phyloP scores from a whole-genome alignment of 495 filamentous ascomycete species.

The Poronia punctata region DNA sequence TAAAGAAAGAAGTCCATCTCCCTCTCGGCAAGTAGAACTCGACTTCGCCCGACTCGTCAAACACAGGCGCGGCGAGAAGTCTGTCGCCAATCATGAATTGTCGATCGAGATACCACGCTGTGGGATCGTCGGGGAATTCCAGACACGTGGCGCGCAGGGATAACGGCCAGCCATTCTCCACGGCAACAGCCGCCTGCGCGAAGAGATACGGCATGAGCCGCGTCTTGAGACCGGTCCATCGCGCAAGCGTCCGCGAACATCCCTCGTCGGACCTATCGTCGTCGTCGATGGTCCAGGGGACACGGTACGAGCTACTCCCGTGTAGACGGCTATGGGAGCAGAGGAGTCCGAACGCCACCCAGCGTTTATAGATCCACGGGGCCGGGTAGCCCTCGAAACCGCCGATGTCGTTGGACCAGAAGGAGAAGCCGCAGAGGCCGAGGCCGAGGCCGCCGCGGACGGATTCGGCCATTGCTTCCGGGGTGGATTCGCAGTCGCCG shows the following conservation, averaged over 20 bases:
- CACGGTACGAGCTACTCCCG: constrained; percentile 59
- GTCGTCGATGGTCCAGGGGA: constrained; percentile 64
- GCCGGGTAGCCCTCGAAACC: constrained; percentile 64
- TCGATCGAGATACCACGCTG: constrained; percentile 54
- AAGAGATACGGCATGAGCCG: constrained; percentile 57
- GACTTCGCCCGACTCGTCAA: constrained; percentile 50
- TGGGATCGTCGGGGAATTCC: constrained; percentile 59
- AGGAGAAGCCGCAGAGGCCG: constrained; percentile 58
- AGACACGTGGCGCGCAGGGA: constrained; percentile 54
- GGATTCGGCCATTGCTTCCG: constrained; percentile 67
- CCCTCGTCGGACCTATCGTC: constrained; percentile 39
- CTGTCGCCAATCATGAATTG: constrained; percentile 60
- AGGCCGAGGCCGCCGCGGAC: constrained; percentile 62
- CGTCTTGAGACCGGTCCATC: constrained; percentile 56
- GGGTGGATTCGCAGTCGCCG: constrained; percentile 67
- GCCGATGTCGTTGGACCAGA: constrained; percentile 66
- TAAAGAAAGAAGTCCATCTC: constrained; percentile 50
- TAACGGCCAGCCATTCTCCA: constrained; percentile 43
- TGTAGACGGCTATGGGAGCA: constrained; percentile 63
- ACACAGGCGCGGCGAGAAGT: constrained; percentile 54
- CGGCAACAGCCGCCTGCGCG: constrained; percentile 43
- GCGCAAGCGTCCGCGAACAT: constrained; percentile 48
- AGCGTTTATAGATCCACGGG: constrained; percentile 67
- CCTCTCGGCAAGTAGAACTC: constrained; percentile 58
- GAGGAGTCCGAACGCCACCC: constrained; percentile 65